Conservation (phyloP, 768 basidiomycete species). For the Termitomyces sp. region DNA sequence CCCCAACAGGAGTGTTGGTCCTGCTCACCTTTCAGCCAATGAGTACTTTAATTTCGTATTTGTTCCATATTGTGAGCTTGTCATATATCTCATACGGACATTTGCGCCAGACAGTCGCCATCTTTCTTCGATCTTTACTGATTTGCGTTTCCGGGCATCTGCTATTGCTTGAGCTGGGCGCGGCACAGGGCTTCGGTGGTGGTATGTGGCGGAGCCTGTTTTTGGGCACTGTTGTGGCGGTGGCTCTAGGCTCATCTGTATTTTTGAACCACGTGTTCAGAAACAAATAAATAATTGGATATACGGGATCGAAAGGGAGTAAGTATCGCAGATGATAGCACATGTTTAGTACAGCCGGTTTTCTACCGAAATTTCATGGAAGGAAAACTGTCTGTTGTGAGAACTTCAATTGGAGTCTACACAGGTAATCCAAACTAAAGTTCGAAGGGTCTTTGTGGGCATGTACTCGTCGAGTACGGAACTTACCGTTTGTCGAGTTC, state of each 20-base stretch:
- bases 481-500: constrained; percentile 30
- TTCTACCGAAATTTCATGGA: constrained; percentile 38
- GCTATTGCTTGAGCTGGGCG: too few species aligned
- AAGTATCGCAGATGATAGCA: constrained; percentile 27
- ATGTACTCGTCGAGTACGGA: constrained; percentile 25
- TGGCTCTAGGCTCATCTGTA: constrained; percentile 40
- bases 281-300: too few species aligned
- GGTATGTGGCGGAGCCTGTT: constrained; percentile 22
- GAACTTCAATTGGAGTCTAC: constrained; percentile 27
- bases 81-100: constrained; percentile 44
- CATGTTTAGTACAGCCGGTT: constrained; percentile 32
- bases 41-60: constrained; percentile 49
- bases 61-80: constrained; percentile 30
- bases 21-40: constrained; percentile 9
- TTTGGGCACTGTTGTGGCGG: constrained; percentile 29
- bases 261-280: constrained; percentile 24
- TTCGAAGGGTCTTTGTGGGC: constrained; percentile 17
- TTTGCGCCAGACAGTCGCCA: constrained; percentile 51
- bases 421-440: constrained; percentile 29
- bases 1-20: not conserved
- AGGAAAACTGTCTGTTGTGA: constrained; percentile 30
- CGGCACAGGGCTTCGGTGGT: constrained; percentile 25
- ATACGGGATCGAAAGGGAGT: constrained; percentile 29
- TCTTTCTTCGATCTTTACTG: constrained; percentile 49
- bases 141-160: constrained; percentile 64